phyloP scores from a whole-genome alignment of 2,329 filamentous ascomycete species.

The Scytalidium lignicola region DNA sequence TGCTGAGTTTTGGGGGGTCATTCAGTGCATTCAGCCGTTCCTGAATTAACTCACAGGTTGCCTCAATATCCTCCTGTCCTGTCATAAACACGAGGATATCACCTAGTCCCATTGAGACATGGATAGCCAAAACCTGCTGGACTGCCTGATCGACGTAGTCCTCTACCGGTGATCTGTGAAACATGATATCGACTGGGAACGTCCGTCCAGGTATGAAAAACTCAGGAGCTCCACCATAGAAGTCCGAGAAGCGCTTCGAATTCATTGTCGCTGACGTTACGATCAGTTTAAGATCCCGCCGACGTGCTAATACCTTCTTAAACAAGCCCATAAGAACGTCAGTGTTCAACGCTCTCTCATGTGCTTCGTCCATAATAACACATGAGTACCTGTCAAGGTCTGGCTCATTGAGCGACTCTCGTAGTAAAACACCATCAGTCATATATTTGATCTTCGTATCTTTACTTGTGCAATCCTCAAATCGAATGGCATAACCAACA shows the following conservation, averaged over 20 bases:
- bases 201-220: slow-evolving; percentile 95
- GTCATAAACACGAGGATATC: slow-evolving; percentile 99
- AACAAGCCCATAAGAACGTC: slow-evolving; percentile 96
- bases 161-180: slow-evolving; percentile 88
- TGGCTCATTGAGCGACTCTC: slow-evolving; percentile 87
- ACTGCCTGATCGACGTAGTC: slow-evolving; percentile 98
- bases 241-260: slow-evolving; percentile 88
- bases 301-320: slow-evolving; percentile 88
- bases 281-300: slow-evolving; percentile 90
- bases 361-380: slow-evolving; percentile 99
- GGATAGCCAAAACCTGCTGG: slow-evolving; percentile 90
- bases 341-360: slow-evolving; percentile 93
- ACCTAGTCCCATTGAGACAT: slow-evolving; percentile 87
- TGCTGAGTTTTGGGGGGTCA: slow-evolving; percentile 89
- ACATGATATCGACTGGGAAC: slow-evolving; percentile 96
- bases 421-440: slow-evolving; percentile 91
- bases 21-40: slow-evolving; percentile 85
- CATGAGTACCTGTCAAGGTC: slow-evolving; percentile 96
- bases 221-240: slow-evolving; percentile 93
- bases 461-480: slow-evolving; percentile 95
- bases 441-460: slow-evolving; percentile 98
- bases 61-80: slow-evolving; percentile 96
- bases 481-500: slow-evolving; percentile 96
- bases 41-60: slow-evolving; percentile 87
- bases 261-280: slow-evolving; percentile 99